Percentiles rank a stretch among this genome's conserved stretches.
These are phyloP conservation scores for Fusarium subtropicale DNA, from an alignment of 2,329 filamentous ascomycete species.

Conservation along the genomic window DNA sequence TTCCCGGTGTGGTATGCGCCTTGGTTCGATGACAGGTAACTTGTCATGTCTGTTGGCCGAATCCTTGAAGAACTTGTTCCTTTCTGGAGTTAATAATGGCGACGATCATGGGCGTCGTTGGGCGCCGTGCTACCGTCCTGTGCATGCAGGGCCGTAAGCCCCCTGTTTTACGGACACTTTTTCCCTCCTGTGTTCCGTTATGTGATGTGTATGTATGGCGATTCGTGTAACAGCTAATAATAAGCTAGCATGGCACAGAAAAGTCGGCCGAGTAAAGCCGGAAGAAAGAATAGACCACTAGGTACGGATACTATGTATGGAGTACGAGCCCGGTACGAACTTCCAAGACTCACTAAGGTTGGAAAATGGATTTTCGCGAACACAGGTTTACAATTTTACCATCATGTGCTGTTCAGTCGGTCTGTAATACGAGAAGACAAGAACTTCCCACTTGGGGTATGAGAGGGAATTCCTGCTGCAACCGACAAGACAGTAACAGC, in stretches of 20 bases:
- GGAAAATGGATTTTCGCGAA: slow-evolving; percentile 6
- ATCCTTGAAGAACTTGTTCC: slow-evolving; percentile 4
- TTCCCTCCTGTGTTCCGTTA: background rate
- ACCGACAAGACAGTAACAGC: background rate
- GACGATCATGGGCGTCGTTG: slow-evolving; percentile 21
- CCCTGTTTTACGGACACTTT: slow-evolving; percentile 20
- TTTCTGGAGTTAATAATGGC: background rate
- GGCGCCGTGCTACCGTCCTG: background rate
- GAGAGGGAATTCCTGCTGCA: slow-evolving; percentile 9
- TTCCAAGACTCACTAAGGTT: slow-evolving; percentile 19
- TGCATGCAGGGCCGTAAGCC: slow-evolving; percentile 22
- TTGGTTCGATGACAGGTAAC: slow-evolving; percentile 13
- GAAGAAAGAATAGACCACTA: background rate
- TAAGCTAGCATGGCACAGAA: slow-evolving; percentile 13
- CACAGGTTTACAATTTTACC: slow-evolving; percentile 1
- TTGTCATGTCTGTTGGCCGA: slow-evolving; percentile 1
- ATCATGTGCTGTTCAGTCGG: slow-evolving; percentile 31
- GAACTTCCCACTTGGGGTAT: slow-evolving; percentile 14
- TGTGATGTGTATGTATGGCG: slow-evolving; percentile 8
- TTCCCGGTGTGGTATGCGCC: slow-evolving; percentile 8
- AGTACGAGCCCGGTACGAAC: slow-evolving; percentile 22
- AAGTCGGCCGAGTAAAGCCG: slow-evolving; percentile 31
- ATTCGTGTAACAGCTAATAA: slow-evolving; percentile 20
- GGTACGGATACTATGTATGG: background rate
- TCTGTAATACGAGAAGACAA: slow-evolving; percentile 36